Base-by-base conservation (phyloP, 2,329 filamentous ascomycete genomes). In the Aaosphaeria arxii region DNA sequence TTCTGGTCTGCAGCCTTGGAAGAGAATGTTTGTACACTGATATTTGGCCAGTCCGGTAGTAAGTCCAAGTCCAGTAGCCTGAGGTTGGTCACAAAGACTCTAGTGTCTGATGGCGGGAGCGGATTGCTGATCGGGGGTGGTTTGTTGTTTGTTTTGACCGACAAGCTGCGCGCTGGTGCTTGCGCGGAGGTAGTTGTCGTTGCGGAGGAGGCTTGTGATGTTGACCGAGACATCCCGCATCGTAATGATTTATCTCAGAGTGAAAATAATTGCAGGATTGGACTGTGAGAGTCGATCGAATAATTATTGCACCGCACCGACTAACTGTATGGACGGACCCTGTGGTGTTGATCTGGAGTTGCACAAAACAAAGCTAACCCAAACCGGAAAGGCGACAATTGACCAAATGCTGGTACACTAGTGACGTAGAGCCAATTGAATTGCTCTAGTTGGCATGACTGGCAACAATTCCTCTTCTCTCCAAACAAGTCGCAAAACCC, bases 21-120 rank as follows among this genome's bases (percentile, higher is more conserved):
- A 3, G 83, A 82, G 64, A 97, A 89, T 2, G 87, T 88, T 43
- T 85, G 77, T 0, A 78, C 66, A 1, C 82, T 84, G 48, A 96
- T 87, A 13, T 73, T 78, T 0, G 92, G 92, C 88, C 91, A 96
- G 71, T 95, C 90, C 1, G 82, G 75, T 0, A 79, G 79, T 43
- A 80, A 74, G 61, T 96, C 88, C 30, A 97, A 80, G 60, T 95
- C 84, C 29, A 99, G 79, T 3, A 97, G 81, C 36, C 86, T 87
- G 38, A 96, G 72, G 64, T 95, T 96, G 33, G 86, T 90, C 45
- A 96, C 75, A 66, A 96, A 94, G 7, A 91, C 76, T 11, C 54
- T 58, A 45, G 65, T 50, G 44, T 69, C 63, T 13, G 66, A 60
- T 17, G 59, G 49, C 7, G 62, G 53, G 24, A 61, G 39, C 11